Base-by-base conservation (phyloP, 2,329 filamentous ascomycete species). In the Alternaria atra region DNA sequence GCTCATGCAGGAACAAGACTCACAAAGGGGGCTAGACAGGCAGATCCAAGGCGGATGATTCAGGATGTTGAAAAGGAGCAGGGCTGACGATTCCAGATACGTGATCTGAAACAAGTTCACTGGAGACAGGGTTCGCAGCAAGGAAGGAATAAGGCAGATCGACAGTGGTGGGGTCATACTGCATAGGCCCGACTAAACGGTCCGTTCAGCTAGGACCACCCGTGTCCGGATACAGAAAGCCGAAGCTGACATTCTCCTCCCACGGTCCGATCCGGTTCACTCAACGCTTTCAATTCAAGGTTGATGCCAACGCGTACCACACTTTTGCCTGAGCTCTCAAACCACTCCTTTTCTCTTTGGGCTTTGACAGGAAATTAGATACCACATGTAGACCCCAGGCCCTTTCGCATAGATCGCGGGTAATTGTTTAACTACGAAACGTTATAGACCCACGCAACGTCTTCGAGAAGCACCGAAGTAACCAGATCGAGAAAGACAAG, bases 171-270 rank as follows among this genome's bases (percentile, higher is more conserved):
- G 46, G 34, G 20, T 35, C 32, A 17, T 23, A 25, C 30, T 50
- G 32, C 7, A 25, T 25, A 50, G 46, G 46, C 35, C 46, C 46
- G 46, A 50, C 23, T 35, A 50, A 50, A 50, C 46, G 46, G 46
- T 12, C 46, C 46, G 30, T 50, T 27, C 20, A 27, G 34, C 46
- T 35, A 35, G 46, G 46, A 10, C 46, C 46, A 35, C n/a, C 20
- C 32, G 13, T 50, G 34, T 50, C 46, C 23, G 46, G 15, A 50
- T 35, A 15, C 13, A 50, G 46, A 27, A 27, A 50, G 20, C 46
- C 32, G 20, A 25, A 35, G 32, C 34, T 37, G 46, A 27, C 30
- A 37, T 12, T 12, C 23, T 50, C 15, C 46, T 35, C 32, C 8
- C 23, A 25, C 46, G 46, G 46, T 35, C 46, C 32, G 46, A 15